Base-by-base conservation (phyloP, 2,329 filamentous ascomycete genomes). In the Aspergillus sp. region DNA sequence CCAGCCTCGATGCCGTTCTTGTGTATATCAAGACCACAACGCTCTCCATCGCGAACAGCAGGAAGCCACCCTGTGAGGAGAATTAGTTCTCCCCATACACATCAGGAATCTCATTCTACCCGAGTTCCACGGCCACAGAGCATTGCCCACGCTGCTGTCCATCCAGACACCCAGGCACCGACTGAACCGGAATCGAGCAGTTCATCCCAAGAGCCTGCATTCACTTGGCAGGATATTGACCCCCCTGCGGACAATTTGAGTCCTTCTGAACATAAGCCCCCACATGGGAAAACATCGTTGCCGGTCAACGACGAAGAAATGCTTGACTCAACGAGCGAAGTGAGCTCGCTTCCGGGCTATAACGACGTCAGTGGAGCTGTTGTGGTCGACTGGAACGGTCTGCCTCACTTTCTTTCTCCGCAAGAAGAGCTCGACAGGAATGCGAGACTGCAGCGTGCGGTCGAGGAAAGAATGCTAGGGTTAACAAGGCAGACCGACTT, bases 291-390 rank as follows among this genome's bases (percentile, higher is more conserved):
- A 19, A 45, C 26, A 45, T 26, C 30, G 10, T 8, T 20, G 17
- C 17, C 35, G 8, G 14, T 4, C 6, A 11, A 19, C 20, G 32
- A 17, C 43, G 19, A 38, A 30, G 35, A 33, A 17, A 48, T 50
- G 45, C 45, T 56, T 42, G 36, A 47, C 10, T 19, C n/a, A 7
- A 20, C 40, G 7, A 35, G 45, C 17, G 46, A 20, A 50, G 40
- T 20, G 22, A 26, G 13, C 42, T 19, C 22, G 8, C 50, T 63
- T 4, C 63, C 63, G 3, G 46, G 49, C 9, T 65, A 65, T 42
- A 63, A 62, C 56, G 60, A 65, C 13, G 59, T 65, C 11, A 64
- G 60, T 45, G 63, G 60, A 14, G 54, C 62, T 11, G 61, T 65
- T 19, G 42, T 65, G n/a, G 60, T 65, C 26, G 59, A 60, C 46